phyloP scores from a whole-genome alignment of 768 basidiomycete species.

The Gyrodon lividus region DNA sequence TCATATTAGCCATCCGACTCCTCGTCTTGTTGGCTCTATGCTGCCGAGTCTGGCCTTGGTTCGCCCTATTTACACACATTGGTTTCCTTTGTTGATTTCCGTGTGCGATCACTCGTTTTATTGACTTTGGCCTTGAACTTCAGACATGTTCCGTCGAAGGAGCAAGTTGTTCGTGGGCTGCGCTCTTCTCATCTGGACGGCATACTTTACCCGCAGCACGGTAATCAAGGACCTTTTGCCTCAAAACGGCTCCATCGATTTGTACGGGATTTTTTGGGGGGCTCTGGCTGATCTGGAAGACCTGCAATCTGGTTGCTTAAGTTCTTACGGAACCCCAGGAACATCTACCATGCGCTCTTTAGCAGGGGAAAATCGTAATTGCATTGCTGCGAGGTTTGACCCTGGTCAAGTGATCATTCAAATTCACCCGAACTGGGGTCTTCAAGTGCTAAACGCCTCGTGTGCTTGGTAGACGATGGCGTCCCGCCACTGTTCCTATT shows the following conservation, averaged over 20 bases:
- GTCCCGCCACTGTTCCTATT: not conserved
- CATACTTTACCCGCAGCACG: not conserved
- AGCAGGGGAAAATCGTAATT: too few species aligned
- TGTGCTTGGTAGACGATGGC: not conserved
- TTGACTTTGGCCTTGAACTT: not conserved
- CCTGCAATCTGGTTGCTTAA: not conserved
- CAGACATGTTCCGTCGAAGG: not conserved
- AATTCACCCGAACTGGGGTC: too few species aligned
- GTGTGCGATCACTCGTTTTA: not conserved
- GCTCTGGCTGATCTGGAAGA: not conserved
- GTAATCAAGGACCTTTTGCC: not conserved
- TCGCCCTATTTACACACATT: not conserved
- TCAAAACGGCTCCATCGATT: not conserved
- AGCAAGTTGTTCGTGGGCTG: not conserved
- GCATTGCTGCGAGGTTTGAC: too few species aligned
- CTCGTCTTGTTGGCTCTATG: not conserved
- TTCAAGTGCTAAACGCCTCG: too few species aligned
- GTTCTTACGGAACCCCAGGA: not conserved
- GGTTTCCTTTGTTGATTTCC: not conserved
- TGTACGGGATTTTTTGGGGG: not conserved
- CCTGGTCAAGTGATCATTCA: too few species aligned
- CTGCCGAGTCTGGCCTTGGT: not conserved
- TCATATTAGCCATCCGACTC: too few species aligned
- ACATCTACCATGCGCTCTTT: not conserved
- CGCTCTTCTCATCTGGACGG: not conserved